Conservation (phyloP, 768 basidiomycete genomes). For the Boletus rex-veris region DNA sequence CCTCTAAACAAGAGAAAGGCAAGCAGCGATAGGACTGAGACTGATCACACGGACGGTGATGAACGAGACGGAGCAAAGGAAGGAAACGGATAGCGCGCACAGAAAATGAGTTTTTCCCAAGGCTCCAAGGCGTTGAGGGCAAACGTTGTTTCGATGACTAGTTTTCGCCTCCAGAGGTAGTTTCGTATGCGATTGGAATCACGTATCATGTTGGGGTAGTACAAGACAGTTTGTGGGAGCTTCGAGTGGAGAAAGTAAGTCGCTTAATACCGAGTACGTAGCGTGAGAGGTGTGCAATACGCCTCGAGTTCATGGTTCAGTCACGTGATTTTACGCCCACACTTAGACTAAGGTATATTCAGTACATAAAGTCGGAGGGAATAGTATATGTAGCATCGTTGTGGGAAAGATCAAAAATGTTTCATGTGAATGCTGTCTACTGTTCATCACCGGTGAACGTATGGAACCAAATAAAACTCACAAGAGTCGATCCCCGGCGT, state of each 20-base stretch:
- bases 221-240: background rate
- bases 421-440: conserved; percentile 6
- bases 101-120: conserved; percentile 63
- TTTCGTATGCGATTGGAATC: conserved; percentile 24
- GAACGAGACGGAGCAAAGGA: background rate
- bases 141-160: conserved; percentile 58
- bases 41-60: conserved; percentile 22
- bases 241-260: background rate
- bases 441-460: conserved; percentile 3
- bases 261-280: background rate
- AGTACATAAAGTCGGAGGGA: conserved; percentile 13
- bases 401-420: background rate
- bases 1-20: conserved; percentile 48
- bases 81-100: conserved; percentile 37
- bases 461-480: conserved; percentile 11
- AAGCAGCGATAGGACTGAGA: conserved; percentile 39
- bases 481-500: background rate
- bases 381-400: conserved; percentile 16
- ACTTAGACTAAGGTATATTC: conserved; percentile 3
- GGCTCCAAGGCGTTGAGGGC: conserved; percentile 59
- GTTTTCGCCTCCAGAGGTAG: conserved; percentile 49
- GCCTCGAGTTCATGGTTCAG: background rate
- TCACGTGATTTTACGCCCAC: background rate
- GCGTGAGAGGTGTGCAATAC: conserved; percentile 1
- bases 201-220: conserved; percentile 8